Conservation (phyloP, 169 alveolate genomes). For the Cryptosporidium sp. region DNA sequence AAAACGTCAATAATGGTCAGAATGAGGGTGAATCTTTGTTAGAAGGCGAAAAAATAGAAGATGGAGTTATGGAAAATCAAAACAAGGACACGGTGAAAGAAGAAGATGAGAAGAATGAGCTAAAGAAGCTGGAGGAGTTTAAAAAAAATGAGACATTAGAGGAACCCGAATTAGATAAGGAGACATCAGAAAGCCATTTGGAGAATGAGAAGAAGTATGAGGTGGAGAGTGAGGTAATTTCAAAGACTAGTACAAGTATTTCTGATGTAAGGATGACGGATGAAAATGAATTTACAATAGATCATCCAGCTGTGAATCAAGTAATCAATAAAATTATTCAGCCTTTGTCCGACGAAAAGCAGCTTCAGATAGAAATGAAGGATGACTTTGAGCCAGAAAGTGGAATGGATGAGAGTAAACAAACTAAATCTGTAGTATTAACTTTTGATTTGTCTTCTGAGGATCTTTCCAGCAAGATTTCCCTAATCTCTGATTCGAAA, state of each 20-base stretch:
- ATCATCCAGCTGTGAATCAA: slow-evolving; percentile 23
- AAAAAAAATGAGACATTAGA: slow-evolving; percentile 41
- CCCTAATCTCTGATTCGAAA: slow-evolving; percentile 37
- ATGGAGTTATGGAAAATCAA: neutral
- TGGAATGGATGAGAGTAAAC: slow-evolving; percentile 44
- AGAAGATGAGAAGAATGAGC: slow-evolving; percentile 44
- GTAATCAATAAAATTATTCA: slow-evolving; percentile 25
- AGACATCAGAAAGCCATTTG: neutral
- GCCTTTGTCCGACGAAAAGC: slow-evolving; percentile 41
- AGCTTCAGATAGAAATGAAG: slow-evolving; percentile 31
- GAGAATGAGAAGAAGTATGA: slow-evolving; percentile 18
- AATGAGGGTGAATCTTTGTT: neutral
- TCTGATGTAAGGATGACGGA: slow-evolving; percentile 20
- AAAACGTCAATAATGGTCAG: neutral
- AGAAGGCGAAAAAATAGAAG: neutral
- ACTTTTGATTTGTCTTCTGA: slow-evolving; percentile 46
- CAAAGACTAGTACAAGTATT: neutral
- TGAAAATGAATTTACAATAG: slow-evolving; percentile 40
- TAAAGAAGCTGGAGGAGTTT: slow-evolving; percentile 52
- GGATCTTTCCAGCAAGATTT: slow-evolving; percentile 23
- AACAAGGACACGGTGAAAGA: slow-evolving; percentile 8
- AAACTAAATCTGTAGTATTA: slow-evolving; percentile 31
- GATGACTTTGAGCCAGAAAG: slow-evolving; percentile 39
- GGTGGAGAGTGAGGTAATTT: slow-evolving; percentile 33
- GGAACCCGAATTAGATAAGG: neutral